These are phyloP conservation scores for Metarhizium brunneum DNA, from an alignment of 2,329 filamentous ascomycete species.

Conservation along the genomic window DNA sequence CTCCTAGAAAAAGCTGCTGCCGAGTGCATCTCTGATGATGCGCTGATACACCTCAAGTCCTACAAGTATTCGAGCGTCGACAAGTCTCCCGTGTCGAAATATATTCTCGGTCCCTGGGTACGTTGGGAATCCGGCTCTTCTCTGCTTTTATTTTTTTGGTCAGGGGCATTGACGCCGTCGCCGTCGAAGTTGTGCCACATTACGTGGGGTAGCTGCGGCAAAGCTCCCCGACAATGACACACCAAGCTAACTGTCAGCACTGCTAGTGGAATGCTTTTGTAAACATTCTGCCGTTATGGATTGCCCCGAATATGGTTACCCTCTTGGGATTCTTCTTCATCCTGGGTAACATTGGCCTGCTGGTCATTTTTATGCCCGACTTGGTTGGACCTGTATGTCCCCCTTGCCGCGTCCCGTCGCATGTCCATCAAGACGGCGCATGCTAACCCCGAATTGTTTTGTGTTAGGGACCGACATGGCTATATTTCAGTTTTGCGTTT, in stretches of 20 bases:
- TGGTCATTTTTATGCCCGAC: slow-evolving; percentile 80
- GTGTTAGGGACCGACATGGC: slow-evolving; percentile 69
- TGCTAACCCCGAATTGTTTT: neutral
- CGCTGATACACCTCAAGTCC: slow-evolving; percentile 78
- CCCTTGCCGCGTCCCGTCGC: neutral
- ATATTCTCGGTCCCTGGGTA: slow-evolving; percentile 94
- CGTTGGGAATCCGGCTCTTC: slow-evolving; percentile 23
- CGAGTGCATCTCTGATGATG: slow-evolving; percentile 80
- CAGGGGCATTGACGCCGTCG: no score
- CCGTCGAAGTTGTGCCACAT: neutral
- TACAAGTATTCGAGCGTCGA: slow-evolving; percentile 99
- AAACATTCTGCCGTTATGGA: slow-evolving; percentile 84
- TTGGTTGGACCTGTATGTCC: slow-evolving; percentile 72
- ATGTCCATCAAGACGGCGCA: neutral
- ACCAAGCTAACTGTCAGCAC: neutral
- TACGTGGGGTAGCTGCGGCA: neutral
- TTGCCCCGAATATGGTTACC: slow-evolving; percentile 97
- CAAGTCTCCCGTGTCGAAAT: slow-evolving; percentile 86
- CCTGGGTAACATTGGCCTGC: slow-evolving; percentile 64
- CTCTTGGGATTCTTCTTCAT: slow-evolving; percentile 93
- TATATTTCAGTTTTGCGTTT: slow-evolving; percentile 92
- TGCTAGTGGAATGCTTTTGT: slow-evolving; percentile 93
- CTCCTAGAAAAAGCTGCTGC: slow-evolving; percentile 41
- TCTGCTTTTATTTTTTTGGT: neutral
- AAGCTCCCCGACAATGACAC: neutral